Evolutionary conservation across 1,139 yeast species (phyloP), one percentile per base, ranked within the genome.

Genomic region (Pneumocystis sp.): DNA sequence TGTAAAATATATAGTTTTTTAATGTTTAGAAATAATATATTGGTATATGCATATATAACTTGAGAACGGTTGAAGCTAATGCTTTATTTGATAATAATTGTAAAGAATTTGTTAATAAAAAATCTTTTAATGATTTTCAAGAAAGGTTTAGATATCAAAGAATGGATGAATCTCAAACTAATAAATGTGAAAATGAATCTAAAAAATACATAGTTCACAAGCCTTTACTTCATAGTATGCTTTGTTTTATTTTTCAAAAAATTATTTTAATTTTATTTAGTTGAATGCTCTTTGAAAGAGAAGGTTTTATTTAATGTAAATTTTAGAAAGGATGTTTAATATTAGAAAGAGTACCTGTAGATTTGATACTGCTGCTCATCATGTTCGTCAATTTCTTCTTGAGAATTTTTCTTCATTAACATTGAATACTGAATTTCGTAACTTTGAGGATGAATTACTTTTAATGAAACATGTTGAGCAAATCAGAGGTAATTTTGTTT

Each of bases 381-480:
- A 63, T 37, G 68, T 68, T 59, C 61, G 65, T 42, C 29, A 42
- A 10, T 67, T 61, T 63, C 57, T 68, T 44, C 63, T 62, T 35
- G 70, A 69, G 40, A 69, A 68, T 63, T 69, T 63, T 56, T 65
- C 68, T 5, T 67, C 67, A 8, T 63, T 69, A 15, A 62, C 68
- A 2, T 34, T 65, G 17, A 66, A 65, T 25, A 66, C 64, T 17
- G 40, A 61, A 65, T 65, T 67, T 63, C 66, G 45, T 56, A 12
- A 60, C 17, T 25, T 29, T 17, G 64, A 56, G n/a, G 69, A 66
- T 25, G 69, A 61, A 25, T 29, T 61, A 10, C 21, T 61, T 19
- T 59, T 63, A 44, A 63, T 61, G 17, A 56, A 61, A 19, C 56
- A 63, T 40, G 66, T 68, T 17, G 68, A 68, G 37, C 57, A 50